Evolutionary conservation across 305 asterid genomes (phyloP).

Genomic region (Fraxinus dipetala): DNA sequence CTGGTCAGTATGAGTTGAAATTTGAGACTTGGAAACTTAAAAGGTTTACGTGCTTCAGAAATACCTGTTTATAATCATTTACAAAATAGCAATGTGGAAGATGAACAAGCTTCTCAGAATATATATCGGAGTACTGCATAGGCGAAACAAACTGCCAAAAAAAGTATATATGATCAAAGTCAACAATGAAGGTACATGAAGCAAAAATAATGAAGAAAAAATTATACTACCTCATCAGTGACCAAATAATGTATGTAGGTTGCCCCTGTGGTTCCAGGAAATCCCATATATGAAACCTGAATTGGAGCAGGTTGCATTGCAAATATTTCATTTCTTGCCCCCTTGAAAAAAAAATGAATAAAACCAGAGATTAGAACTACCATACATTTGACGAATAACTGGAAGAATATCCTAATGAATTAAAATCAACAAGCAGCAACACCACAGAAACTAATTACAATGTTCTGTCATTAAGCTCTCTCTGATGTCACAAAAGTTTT

Average conservation of each 20-base stretch:
- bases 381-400: slow-evolving; percentile 4
- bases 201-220: slow-evolving; percentile 2
- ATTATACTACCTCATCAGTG: slow-evolving; percentile 72
- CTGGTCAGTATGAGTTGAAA: slow-evolving; percentile 13
- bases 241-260: slow-evolving; percentile 85
- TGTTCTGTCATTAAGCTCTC: not conserved
- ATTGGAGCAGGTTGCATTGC: slow-evolving; percentile 99
- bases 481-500: not conserved
- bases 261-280: slow-evolving; percentile 99
- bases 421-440: not conserved
- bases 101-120: slow-evolving; percentile 92
- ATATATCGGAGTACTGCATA: slow-evolving; percentile 64
- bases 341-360: slow-evolving; percentile 42
- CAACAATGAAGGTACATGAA: not conserved
- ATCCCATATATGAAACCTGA: slow-evolving; percentile 99
- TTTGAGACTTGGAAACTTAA: not conserved
- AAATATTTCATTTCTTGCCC: slow-evolving; percentile 97
- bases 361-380: slow-evolving; percentile 7
- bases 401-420: not conserved
- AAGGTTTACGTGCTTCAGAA: slow-evolving; percentile 7
- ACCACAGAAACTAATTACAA: not conserved
- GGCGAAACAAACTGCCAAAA: slow-evolving; percentile 91
- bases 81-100: slow-evolving; percentile 98
- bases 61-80: slow-evolving; percentile 95
- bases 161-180: slow-evolving; percentile 1